Conservation (phyloP, 129 eudicot genomes). For the Solidago caesia region DNA sequence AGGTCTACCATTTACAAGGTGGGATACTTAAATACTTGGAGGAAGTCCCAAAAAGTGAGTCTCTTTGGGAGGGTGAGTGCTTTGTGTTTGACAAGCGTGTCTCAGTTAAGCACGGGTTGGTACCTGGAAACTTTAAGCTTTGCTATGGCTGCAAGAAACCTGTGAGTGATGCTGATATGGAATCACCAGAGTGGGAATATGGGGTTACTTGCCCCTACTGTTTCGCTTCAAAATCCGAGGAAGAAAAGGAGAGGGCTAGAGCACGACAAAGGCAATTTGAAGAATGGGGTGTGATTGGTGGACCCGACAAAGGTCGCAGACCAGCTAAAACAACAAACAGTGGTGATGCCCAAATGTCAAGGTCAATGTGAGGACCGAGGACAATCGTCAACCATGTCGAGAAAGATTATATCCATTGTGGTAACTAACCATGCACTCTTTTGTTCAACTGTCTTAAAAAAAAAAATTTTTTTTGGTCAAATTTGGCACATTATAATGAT, state of each 20-base stretch:
- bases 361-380: slow-evolving; percentile 27
- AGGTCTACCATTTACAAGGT: slow-evolving; percentile 92
- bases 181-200: slow-evolving; percentile 71
- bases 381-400: slow-evolving; percentile 11
- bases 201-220: slow-evolving; percentile 86
- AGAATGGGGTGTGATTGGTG: slow-evolving; percentile 88
- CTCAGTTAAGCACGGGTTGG: slow-evolving; percentile 86
- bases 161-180: slow-evolving; percentile 86
- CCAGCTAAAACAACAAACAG: slow-evolving; percentile 35
- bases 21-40: slow-evolving; percentile 87
- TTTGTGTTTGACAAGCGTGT: slow-evolving; percentile 96
- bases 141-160: slow-evolving; percentile 97
- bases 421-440: slow-evolving; percentile 8
- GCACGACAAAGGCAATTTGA: slow-evolving; percentile 88
- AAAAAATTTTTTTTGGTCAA: neutral
- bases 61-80: slow-evolving; percentile 97
- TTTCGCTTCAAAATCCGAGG: slow-evolving; percentile 71
- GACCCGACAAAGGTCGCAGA: slow-evolving; percentile 88
- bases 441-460: neutral
- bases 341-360: slow-evolving; percentile 36
- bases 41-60: slow-evolving; percentile 69
- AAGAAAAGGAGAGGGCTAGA: slow-evolving; percentile 91
- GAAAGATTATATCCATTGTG: neutral
- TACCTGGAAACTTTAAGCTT: slow-evolving; percentile 79
- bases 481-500: neutral